A percentile compares a stretch with the other conserved stretches of the same genome.
Evolutionary conservation across 2,329 filamentous ascomycete species (phyloP).

Genomic region (Davidsoniella neocaledoniae): DNA sequence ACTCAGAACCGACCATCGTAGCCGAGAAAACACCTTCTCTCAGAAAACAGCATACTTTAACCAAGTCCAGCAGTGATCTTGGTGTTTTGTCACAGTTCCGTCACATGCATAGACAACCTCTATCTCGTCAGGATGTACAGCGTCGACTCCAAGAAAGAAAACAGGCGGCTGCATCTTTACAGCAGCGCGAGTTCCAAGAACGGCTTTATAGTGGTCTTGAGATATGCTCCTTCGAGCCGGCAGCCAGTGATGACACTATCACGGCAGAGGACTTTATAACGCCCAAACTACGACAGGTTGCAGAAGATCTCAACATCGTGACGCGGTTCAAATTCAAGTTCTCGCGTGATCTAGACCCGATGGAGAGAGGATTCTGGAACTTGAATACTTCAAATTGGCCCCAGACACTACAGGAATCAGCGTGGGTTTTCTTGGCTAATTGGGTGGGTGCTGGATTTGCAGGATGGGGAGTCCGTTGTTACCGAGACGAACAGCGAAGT

Average conservation of each 20-base stretch:
- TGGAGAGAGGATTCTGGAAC: conserved; percentile 68
- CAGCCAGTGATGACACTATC: conserved; percentile 28
- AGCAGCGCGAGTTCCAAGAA: conserved; percentile 9
- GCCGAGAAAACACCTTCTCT: neutral
- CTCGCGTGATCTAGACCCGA: conserved; percentile 14
- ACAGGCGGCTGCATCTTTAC: conserved; percentile 13
- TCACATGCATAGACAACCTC: neutral
- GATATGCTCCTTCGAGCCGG: conserved; percentile 37
- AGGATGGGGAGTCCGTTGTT: conserved; percentile 52
- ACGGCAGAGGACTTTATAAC: conserved; percentile 37
- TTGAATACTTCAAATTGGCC: conserved; percentile 43
- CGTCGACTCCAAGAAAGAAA: conserved; percentile 12
- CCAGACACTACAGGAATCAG: conserved; percentile 26
- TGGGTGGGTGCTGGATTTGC: conserved; percentile 40
- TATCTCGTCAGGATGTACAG: conserved; percentile 19
- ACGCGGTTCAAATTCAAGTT: conserved; percentile 27
- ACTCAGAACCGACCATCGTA: neutral
- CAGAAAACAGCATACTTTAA: neutral
- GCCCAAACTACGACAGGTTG: conserved; percentile 33
- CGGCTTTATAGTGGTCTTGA: conserved; percentile 23
- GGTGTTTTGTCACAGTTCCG: neutral
- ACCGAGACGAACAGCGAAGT: conserved; percentile 26
- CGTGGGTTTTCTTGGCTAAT: conserved; percentile 46
- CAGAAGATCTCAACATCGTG: conserved; percentile 31
- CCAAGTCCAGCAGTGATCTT: conserved; percentile 13